Evolutionary conservation across 805 yeast genomes (phyloP), one percentile per base, ranked within the genome.

Genomic region (Metschnikowia lachancei): DNA sequence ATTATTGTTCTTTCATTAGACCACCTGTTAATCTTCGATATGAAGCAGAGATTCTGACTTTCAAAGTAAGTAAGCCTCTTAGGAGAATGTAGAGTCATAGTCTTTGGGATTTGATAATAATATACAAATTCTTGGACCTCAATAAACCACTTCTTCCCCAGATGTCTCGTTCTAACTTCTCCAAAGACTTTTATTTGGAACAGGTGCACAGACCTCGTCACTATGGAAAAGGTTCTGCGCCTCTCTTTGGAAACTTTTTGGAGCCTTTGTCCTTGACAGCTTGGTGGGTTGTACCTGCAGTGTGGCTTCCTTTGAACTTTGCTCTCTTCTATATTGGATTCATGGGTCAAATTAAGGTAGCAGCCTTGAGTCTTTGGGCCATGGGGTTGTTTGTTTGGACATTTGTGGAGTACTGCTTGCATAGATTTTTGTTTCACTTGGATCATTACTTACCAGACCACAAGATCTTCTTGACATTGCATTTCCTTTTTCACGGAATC

Each of bases 171-270:
- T 82, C 90, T 35, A 76, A 78, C 30, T 94, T 90, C 75, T 62
- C 86, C 35, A 92, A 87, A 63, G 95, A 88, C 36, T 92, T 94
- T 61, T 94, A 94, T 66, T 75, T 94, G 61, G 96, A 90, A 63
- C 97, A 94, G 69, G 94, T 94, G 36, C 99, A 94, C 67, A 82
- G 97, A 68, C 99, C 99, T 44, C 83, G 99, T 64, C 99, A 94
- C 67, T 94, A 91, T 63, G 98, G 98, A 54, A 83, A 90, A 63
- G 97, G 97, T 10, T 88, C 97, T 3, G 99, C 99, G 11, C 97
- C 91, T 6, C 65, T 94, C 45, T 94, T 94, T 66, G 99, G 99
- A 40, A 90, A 91, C 67, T 87, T 92, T 66, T 72, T 94, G 50
- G 99, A 94, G 69, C 97, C 97, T 4, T 62, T 94, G 20, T 82